Percentiles rank a stretch among this genome's conserved stretches.
phyloP scores from a whole-genome alignment of 2,329 filamentous ascomycete genomes.

The Fusarium tanahbumbuense region DNA sequence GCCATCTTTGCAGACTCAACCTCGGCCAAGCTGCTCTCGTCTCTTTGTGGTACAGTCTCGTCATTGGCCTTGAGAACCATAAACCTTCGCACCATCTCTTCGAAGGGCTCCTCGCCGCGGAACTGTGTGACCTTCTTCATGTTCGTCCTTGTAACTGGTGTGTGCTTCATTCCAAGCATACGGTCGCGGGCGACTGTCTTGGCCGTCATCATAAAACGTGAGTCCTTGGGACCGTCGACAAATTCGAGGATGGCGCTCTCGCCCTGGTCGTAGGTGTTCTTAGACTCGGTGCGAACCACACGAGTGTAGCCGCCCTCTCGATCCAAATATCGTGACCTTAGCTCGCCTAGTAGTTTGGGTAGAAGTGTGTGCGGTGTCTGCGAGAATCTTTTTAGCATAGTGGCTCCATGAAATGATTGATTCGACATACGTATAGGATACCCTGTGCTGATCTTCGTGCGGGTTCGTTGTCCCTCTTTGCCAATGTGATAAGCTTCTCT shows the following conservation, averaged over 20 bases:
- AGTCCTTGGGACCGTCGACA: constrained; percentile 92
- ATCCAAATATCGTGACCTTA: constrained; percentile 80
- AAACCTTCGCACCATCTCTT: constrained; percentile 67
- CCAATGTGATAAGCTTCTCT: constrained; percentile 93
- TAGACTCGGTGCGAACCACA: constrained; percentile 89
- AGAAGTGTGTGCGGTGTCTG: constrained; percentile 77
- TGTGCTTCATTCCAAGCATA: constrained; percentile 67
- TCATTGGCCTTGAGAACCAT: constrained; percentile 43
- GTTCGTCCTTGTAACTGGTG: constrained; percentile 80
- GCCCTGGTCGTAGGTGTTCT: constrained; percentile 85
- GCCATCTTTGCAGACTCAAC: constrained; percentile 36
- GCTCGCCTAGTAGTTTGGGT: constrained; percentile 87
- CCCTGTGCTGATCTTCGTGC: constrained; percentile 78
- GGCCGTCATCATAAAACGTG: constrained; percentile 94
- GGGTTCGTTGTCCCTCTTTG: constrained; percentile 91
- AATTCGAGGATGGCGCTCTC: constrained; percentile 92
- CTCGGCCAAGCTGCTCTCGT: constrained; percentile 33
- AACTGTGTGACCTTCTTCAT: constrained; percentile 87
- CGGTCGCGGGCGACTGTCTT: constrained; percentile 78
- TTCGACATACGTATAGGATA: constrained; percentile 82
- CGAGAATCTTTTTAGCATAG: constrained; percentile 21
- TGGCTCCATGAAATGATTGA: neutral
- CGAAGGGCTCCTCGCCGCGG: constrained; percentile 74
- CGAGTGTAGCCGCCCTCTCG: constrained; percentile 95
- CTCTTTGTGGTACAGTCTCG: constrained; percentile 5